These are phyloP conservation scores for Neurospora sp. DNA, from an alignment of 495 filamentous ascomycete species.

Conservation along the genomic window DNA sequence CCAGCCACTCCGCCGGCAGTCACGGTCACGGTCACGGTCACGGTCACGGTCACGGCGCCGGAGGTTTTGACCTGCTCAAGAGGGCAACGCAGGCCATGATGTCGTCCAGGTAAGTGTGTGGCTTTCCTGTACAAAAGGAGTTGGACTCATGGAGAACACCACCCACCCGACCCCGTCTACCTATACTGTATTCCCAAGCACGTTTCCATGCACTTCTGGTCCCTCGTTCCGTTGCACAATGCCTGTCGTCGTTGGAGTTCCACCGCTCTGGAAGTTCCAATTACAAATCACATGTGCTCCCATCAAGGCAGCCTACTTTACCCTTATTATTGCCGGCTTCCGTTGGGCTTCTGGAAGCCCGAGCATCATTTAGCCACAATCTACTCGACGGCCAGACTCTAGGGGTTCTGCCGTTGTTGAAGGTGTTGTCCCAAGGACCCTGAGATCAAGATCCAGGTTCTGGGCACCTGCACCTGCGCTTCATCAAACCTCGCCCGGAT, in stretches of 20 bases:
- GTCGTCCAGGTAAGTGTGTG: conserved; percentile 40
- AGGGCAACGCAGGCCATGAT: conserved; percentile 49
- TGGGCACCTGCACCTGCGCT: neutral
- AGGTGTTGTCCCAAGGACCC: neutral
- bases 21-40: conserved; percentile 10
- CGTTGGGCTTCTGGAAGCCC: conserved; percentile 18
- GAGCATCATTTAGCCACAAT: conserved; percentile 18
- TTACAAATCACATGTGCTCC: neutral
- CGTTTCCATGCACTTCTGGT: neutral
- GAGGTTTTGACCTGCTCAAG: conserved; percentile 40
- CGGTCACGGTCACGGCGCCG: conserved; percentile 14
- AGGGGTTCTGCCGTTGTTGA: neutral
- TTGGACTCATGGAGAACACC: neutral
- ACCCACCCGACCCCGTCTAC: neutral
- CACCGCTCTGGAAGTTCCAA: neutral
- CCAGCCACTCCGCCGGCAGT: conserved; percentile 11
- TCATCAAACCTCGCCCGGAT: neutral
- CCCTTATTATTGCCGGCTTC: conserved; percentile 13
- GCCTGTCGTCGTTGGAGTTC: neutral
- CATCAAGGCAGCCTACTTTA: conserved; percentile 7
- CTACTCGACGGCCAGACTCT: neutral
- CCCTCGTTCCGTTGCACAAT: conserved; percentile 3
- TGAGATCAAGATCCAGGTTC: neutral
- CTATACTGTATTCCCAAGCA: conserved; percentile 2
- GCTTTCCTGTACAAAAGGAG: conserved; percentile 8